Evolutionary conservation across 2,329 filamentous ascomycete genomes (phyloP), one percentile per base, ranked within the genome.

Genomic region (Penicillium palitans): DNA sequence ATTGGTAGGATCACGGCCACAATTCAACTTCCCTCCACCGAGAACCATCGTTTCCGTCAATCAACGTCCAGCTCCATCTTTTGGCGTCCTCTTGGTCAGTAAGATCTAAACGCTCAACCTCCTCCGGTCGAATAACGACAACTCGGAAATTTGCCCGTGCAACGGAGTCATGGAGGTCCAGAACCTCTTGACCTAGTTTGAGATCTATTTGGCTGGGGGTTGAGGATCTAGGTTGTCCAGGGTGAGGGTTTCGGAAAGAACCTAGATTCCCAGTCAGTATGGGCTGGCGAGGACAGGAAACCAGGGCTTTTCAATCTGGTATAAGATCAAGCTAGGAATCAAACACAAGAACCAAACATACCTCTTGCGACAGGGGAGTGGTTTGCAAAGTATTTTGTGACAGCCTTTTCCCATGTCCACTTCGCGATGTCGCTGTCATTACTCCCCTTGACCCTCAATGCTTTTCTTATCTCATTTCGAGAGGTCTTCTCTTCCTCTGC

Each of bases 331-430:
- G 13, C 10, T 31, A 33, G 29, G 13, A 17, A 35, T 35, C 24
- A 48, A 48, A 13, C 29, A 48, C 29, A 42, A 12, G 15, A 15
- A 17, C 21, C 3, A 61, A 46, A 73, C 74, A 51, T 72, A 85
- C 85, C 85, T 78, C 93, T 83, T 87, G 96, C 91, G 1, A 81
- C 79, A 7, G 93, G 93, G 65, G 85, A 88, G 66, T 95, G 77
- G 74, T 97, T 97, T 21, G 91, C 93, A 83, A 97, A 98, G 73
- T 95, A 90, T 49, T 85, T 90, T 51, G 90, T 92, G 39, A 97
- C 75, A 76, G 96, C 92, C 62, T 81, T 88, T 47, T 79, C 78
- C 88, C 91, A 97, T 65, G 84, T 89, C 91, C 92, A 96, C 1
- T 79, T 76, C 17, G 71, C 46, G 1, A 45, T 15, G 1, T 70